Base-by-base conservation (phyloP, 2,329 filamentous ascomycete genomes). In the Aspergillus jensenii region DNA sequence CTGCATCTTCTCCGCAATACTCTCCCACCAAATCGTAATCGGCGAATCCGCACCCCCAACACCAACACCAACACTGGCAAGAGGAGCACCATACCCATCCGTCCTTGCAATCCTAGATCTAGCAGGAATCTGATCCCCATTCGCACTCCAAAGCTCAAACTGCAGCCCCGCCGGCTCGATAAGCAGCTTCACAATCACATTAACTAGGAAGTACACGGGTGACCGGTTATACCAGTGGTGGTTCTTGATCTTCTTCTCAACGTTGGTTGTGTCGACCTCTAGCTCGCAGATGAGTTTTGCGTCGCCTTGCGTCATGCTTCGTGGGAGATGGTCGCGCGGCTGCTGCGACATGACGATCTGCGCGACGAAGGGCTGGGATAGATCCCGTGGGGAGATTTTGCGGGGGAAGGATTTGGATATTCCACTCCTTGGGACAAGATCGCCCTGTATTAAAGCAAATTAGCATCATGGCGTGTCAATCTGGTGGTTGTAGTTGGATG, bases 351-450 rank as follows among this genome's bases (percentile, higher is more conserved):
- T 53, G 50, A 58, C 55, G 39, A 58, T 58, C 21, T 58, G 55
- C 1, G 55, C 55, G 12, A 37, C 31, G 37, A 52, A 58, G 2
- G 55, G 55, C 12, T 23, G 15, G 0, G 43, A 12, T 2, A 49
- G 45, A 27, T 58, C 49, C 25, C 44, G 44, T 1, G 54, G 54
- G 14, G 45, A 56, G 40, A 68, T 59, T 50, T 69, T 71, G n/a
- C 68, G 55, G 19, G 65, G 59, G 46, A 71, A 72, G 14, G 62
- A 60, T 48, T 68, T 68, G 9, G 55, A 57, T 3, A 71, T 40
- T 1, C 70, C 68, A 0, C 52, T 62, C 8, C 55, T 55, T 21
- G 67, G 65, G 23, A 69, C 62, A 2, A 63, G 58, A 15, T 48
- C 45, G 23, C 65, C 67, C 65, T 68, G 27, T 31, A 11, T 31